Percentiles rank a stretch among this genome's conserved stretches.
phyloP scores from a whole-genome alignment of 2,329 filamentous ascomycete genomes.

The Neopestalotiopsis sp. region DNA sequence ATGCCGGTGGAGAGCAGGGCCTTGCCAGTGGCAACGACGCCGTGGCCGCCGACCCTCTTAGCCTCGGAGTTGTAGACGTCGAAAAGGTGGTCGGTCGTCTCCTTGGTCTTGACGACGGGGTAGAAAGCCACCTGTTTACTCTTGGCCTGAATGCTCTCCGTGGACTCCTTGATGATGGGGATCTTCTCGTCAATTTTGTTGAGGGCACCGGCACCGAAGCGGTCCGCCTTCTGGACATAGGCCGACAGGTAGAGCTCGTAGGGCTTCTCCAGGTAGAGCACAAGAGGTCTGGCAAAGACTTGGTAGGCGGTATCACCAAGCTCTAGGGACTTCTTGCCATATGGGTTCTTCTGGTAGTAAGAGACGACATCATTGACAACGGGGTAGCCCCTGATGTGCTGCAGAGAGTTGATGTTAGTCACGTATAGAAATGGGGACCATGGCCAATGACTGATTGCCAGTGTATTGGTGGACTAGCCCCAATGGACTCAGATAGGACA shows the following conservation, averaged over 20 bases:
- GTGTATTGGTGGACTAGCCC: neutral
- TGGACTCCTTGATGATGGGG: slow-evolving; percentile 78
- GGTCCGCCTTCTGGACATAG: slow-evolving; percentile 83
- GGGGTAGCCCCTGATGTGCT: slow-evolving; percentile 89
- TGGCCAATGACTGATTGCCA: neutral
- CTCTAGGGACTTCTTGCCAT: slow-evolving; percentile 82
- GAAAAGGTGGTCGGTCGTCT: slow-evolving; percentile 67
- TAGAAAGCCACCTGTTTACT: slow-evolving; percentile 66
- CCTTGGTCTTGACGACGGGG: slow-evolving; percentile 66
- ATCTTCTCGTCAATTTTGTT: slow-evolving; percentile 72
- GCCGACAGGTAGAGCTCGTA: slow-evolving; percentile 79
- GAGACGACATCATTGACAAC: slow-evolving; percentile 79
- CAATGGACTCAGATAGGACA: neutral
- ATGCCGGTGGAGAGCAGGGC: slow-evolving; percentile 72
- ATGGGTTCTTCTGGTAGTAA: slow-evolving; percentile 80
- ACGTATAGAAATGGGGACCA: neutral
- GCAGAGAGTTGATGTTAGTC: slow-evolving; percentile 16
- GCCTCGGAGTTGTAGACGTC: slow-evolving; percentile 62
- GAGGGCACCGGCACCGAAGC: slow-evolving; percentile 75
- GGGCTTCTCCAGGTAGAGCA: slow-evolving; percentile 79
- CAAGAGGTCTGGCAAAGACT: slow-evolving; percentile 76
- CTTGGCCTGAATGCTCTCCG: slow-evolving; percentile 70
- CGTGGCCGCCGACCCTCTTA: slow-evolving; percentile 69
- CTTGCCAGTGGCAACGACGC: slow-evolving; percentile 71
- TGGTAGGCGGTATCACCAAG: slow-evolving; percentile 77